Evolutionary conservation across 202 grass and related monocot genomes (phyloP), one percentile per base, ranked within the genome.

Genomic region (Zizania palustris): DNA sequence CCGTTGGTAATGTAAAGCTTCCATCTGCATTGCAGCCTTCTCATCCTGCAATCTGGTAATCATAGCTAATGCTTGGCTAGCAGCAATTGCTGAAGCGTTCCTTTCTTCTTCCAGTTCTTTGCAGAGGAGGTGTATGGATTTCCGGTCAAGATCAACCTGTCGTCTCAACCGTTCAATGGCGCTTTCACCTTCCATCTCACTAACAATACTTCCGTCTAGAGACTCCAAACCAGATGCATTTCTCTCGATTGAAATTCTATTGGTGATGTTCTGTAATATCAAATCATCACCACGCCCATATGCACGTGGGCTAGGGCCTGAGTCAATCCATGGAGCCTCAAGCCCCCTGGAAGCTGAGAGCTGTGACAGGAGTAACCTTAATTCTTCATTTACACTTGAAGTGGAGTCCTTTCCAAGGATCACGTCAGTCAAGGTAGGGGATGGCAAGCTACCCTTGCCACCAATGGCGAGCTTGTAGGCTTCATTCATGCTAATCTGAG

Each of bases 11-110:
- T 98, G 96, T 3, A 83, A 88, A 69, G 89, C 85, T 76, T 98
- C 96, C 96, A 98, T 98, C 77, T 98, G 91, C 91, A 98, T 88
- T 50, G 95, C 82, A 68, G 95, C 91, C 74, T 98, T 98, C 80
- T 98, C 95, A 74, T 92, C 89, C 86, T 98, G 95, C 72, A 98
- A 81, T 86, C 92, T 98, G 53, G 91, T 95, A 42, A 98, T 98
- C 95, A 98, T 98, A 66, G 95, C 87, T 87, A 98, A 83, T 0
- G 91, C 89, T 79, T 98, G 95, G 79, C 87, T 98, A 53, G 95
- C 85, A 71, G 95, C 89, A 87, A 98, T 89, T 36, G 91, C 83
- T 28, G 91, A 90, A 74, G 95, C 91, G 63, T 76, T 95, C 80
- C 91, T 95, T 78, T 98, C 95, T 76, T 98, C 95, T 80, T 98